A percentile compares a stretch with the other conserved stretches of the same genome.
These are phyloP conservation scores for Mycothermus thermophilus DNA, from an alignment of 495 filamentous ascomycete species.

Conservation along the genomic window DNA sequence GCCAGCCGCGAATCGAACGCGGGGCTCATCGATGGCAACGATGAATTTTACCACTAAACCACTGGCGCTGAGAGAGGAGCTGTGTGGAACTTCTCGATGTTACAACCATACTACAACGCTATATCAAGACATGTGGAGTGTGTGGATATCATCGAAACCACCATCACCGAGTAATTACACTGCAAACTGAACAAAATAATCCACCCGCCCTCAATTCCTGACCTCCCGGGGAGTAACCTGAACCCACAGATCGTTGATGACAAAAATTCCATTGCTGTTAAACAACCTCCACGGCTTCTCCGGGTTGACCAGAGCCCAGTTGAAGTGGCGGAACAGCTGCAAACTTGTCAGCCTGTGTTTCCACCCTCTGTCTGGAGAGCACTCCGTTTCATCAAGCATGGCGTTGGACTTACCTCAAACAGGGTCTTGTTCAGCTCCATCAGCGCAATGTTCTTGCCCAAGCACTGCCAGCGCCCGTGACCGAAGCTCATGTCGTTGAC, in stretches of 20 bases:
- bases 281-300: conserved; percentile 22
- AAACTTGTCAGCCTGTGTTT: neutral
- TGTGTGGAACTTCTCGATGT: too few relatives aligned
- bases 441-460: conserved; percentile 24
- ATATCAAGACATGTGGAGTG: too few relatives aligned
- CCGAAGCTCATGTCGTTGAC: conserved; percentile 21
- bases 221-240: conserved; percentile 6
- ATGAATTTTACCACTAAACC: conserved; percentile 38
- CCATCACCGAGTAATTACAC: too few relatives aligned
- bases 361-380: neutral
- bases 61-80: conserved; percentile 5
- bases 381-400: too few relatives aligned
- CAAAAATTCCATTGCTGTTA: conserved; percentile 6
- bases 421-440: conserved; percentile 37
- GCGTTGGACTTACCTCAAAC: conserved; percentile 34
- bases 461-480: conserved; percentile 24
- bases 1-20: conserved; percentile 35
- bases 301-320: conserved; percentile 32
- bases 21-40: conserved; percentile 36
- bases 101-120: too few relatives aligned
- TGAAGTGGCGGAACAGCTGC: conserved; percentile 37
- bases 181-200: too few relatives aligned
- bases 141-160: too few relatives aligned
- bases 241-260: conserved; percentile 9
- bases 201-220: too few relatives aligned